Percentiles rank a stretch among this genome's conserved stretches.
Conservation (phyloP, 495 filamentous ascomycete genomes). For the Neurospora terricola region DNA sequence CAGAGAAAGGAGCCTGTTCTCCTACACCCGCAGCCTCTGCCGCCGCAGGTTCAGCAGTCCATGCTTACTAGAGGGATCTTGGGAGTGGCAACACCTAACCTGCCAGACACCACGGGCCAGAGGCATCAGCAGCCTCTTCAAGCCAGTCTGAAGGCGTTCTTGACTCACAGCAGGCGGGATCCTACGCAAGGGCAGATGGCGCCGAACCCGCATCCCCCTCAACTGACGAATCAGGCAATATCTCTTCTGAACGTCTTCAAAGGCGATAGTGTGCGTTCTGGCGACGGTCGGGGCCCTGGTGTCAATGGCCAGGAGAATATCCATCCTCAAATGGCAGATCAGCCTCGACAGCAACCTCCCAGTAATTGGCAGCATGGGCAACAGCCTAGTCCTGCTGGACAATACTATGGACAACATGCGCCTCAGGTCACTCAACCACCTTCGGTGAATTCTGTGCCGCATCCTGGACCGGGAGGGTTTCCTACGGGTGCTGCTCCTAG, state of each 20-base stretch:
- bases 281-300: slow-evolving; percentile 7
- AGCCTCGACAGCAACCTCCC: slow-evolving; percentile 11
- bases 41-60: slow-evolving; percentile 38
- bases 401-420: slow-evolving; percentile 13
- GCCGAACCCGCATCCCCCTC: slow-evolving; percentile 2
- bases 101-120: slow-evolving; percentile 21
- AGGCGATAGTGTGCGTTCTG: slow-evolving; percentile 10
- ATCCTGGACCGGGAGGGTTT: neutral
- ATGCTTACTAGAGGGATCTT: slow-evolving; percentile 25
- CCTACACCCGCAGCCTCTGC: slow-evolving; percentile 44
- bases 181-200: slow-evolving; percentile 35
- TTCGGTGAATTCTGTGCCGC: neutral
- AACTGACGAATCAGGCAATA: slow-evolving; percentile 43
- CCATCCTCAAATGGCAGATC: slow-evolving; percentile 2
- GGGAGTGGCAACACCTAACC: slow-evolving; percentile 13
- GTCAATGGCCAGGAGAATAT: slow-evolving; percentile 5
- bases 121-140: slow-evolving; percentile 20
- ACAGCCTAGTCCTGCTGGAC: slow-evolving; percentile 10
- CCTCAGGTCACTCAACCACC: slow-evolving; percentile 2
- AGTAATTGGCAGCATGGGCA: slow-evolving; percentile 9
- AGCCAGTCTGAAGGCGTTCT: neutral
- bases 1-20: slow-evolving; percentile 32
- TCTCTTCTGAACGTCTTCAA: slow-evolving; percentile 59
- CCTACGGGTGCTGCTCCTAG: slow-evolving; percentile 6
- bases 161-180: neutral